Conservation (phyloP, 345 rosid genomes). For the Rhizophora apiculata region DNA sequence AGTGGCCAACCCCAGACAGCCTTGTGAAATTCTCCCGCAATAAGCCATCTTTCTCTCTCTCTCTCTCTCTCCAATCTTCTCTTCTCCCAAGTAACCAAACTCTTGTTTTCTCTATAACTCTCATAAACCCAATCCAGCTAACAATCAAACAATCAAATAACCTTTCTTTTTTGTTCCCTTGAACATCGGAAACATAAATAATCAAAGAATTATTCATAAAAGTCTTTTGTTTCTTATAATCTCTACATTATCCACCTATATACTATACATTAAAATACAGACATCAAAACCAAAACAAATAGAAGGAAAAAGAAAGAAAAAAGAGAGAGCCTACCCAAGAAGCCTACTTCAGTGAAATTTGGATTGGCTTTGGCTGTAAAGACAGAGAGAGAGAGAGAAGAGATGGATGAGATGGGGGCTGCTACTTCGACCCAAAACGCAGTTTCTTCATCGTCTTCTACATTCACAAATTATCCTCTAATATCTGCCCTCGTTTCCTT, state of each 20-base stretch:
- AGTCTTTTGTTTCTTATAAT: too few species aligned
- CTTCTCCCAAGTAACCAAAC: constrained; percentile 10
- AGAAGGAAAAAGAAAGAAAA: too few species aligned
- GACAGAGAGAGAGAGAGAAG: neutral
- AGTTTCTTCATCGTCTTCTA: constrained; percentile 33
- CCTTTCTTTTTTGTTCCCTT: neutral
- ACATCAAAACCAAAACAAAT: too few species aligned
- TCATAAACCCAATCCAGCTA: neutral
- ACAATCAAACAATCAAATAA: neutral
- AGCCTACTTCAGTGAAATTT: too few species aligned
- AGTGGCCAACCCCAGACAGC: neutral
- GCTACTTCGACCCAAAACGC: constrained; percentile 15
- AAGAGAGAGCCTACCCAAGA: too few species aligned
- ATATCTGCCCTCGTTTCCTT: constrained; percentile 53
- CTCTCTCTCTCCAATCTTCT: neutral
- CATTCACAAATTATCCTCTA: constrained; percentile 60
- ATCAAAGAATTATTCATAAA: too few species aligned
- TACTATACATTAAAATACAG: too few species aligned
- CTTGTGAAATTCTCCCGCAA: too few species aligned
- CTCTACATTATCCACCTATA: too few species aligned
- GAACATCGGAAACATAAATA: too few species aligned
- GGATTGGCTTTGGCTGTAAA: too few species aligned
- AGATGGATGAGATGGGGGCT: constrained; percentile 30
- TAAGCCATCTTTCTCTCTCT: too few species aligned
- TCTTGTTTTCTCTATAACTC: neutral